phyloP scores from a whole-genome alignment of 345 rosid species.

The Rhizophora mangle region DNA sequence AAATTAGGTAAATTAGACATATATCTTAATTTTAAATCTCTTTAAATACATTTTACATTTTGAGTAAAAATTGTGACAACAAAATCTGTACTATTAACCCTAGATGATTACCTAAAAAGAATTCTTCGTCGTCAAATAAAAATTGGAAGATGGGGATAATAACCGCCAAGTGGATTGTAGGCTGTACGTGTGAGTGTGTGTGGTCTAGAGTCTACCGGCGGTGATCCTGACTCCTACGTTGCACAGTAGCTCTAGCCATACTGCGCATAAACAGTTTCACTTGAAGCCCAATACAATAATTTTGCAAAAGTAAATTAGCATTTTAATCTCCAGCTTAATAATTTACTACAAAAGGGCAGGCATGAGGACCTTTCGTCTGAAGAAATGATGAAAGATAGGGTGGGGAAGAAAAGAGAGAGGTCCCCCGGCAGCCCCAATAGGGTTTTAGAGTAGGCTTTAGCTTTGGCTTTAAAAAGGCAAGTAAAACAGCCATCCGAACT shows the following conservation, averaged over 20 bases:
- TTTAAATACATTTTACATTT: too few species aligned
- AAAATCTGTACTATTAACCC: too few species aligned
- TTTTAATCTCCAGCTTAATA: background rate
- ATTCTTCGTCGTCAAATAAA: too few species aligned
- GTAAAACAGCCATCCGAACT: background rate
- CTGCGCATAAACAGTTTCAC: slow-evolving; percentile 5
- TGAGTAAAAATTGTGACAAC: too few species aligned
- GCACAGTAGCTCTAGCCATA: background rate
- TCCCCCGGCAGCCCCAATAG: slow-evolving; percentile 19
- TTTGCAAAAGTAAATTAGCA: background rate
- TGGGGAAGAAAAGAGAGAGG: slow-evolving; percentile 14
- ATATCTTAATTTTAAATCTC: too few species aligned
- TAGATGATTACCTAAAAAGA: too few species aligned
- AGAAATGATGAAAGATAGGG: slow-evolving; percentile 35
- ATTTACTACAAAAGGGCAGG: slow-evolving; percentile 1
- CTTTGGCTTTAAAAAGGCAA: slow-evolving; percentile 19
- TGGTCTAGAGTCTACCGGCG: slow-evolving; percentile 5
- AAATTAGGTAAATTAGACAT: too few species aligned
- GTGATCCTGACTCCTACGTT: slow-evolving; percentile 30
- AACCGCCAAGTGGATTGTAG: slow-evolving; percentile 25
- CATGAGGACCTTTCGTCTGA: slow-evolving; percentile 32
- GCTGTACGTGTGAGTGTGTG: slow-evolving; percentile 10
- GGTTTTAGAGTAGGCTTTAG: slow-evolving; percentile 30
- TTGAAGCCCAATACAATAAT: background rate
- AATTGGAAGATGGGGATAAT: too few species aligned